phyloP scores from a whole-genome alignment of 2,329 filamentous ascomycete species.

The Neonectria ditissima region DNA sequence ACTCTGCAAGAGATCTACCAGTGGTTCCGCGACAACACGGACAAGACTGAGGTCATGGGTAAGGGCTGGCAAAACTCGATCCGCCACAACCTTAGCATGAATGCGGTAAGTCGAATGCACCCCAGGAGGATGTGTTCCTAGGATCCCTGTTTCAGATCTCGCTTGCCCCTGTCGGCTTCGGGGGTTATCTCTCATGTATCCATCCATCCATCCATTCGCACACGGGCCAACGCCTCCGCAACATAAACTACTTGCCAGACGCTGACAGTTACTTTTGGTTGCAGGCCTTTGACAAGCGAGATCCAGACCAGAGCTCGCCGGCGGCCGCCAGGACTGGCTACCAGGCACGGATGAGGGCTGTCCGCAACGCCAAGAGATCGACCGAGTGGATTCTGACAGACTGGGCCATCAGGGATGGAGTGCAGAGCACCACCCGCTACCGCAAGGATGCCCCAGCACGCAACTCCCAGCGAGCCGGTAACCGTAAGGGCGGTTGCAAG shows the following conservation, averaged over 20 bases:
- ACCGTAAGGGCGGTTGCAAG: constrained; percentile 50
- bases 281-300: constrained; percentile 59
- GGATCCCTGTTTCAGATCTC: constrained; percentile 30
- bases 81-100: constrained; percentile 96
- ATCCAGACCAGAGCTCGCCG: constrained; percentile 46
- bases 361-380: constrained; percentile 68
- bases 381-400: constrained; percentile 82
- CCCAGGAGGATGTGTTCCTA: constrained; percentile 22
- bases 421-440: constrained; percentile 88
- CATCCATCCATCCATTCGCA: too few relatives aligned
- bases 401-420: constrained; percentile 75
- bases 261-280: constrained; percentile 32
- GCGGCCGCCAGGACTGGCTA: constrained; percentile 19
- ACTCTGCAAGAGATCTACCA: constrained; percentile 88
- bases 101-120: constrained; percentile 70
- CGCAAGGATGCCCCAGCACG: constrained; percentile 62
- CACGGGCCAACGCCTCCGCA: constrained; percentile 24
- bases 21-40: constrained; percentile 87
- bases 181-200: constrained; percentile 21
- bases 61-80: constrained; percentile 97
- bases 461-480: constrained; percentile 34
- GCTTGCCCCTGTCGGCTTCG: constrained; percentile 17
- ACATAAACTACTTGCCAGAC: not conserved
- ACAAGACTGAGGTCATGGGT: constrained; percentile 74
- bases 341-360: constrained; percentile 19